Base-by-base conservation (phyloP, 371 early-diverging fungal genomes). In the Vittaforma corneae region DNA sequence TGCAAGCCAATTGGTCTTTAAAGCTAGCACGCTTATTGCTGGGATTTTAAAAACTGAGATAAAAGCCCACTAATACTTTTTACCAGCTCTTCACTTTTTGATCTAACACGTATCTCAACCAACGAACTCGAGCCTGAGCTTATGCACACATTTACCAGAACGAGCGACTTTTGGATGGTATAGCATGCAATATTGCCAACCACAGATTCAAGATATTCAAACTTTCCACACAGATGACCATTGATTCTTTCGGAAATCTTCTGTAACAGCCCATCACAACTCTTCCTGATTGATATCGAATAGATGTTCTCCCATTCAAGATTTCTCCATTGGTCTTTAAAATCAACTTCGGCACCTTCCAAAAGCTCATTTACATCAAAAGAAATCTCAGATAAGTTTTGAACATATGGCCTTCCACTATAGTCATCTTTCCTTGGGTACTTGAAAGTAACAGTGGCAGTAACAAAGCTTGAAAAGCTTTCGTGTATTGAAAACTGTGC, bases 241-340 rank as follows among this genome's bases (percentile, higher is more conserved):
- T 68, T 68, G 14, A 73, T 50, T 4, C n/a, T 45, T 32, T 65
- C 51, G 16, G 6, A 29, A 20, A 77, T 54, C n/a, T 29, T 48
- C 1, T 62, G 52, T 6, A 71, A 46, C 6, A 77, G 47, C 0
- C 34, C 32, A 14, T 63, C 51, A 3, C 37, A 18, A 0, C 37
- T 38, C 18, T 16, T 30, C 0, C 40, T 38, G 22, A 16, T 24
- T 1, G 75, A 30, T 2, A 71, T 38, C 0, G 72, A 68, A 56
- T 79, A 79, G 30, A 72, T 60, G 62, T 77, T 79, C 60, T 79
- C 80, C 80, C 80, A 79, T 46, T 75, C 72, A 33, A 79, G 54
- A n/a, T 58, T 34, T 20, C 54, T 52, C 80, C 80, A 79, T 45
- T 24, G 57, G 16, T 68, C 57, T 28, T 53, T 42, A 46, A 79